Evolutionary conservation across 495 filamentous ascomycete genomes (phyloP), one percentile per base, ranked within the genome.

Genomic region (Chlorociboria aeruginascens): DNA sequence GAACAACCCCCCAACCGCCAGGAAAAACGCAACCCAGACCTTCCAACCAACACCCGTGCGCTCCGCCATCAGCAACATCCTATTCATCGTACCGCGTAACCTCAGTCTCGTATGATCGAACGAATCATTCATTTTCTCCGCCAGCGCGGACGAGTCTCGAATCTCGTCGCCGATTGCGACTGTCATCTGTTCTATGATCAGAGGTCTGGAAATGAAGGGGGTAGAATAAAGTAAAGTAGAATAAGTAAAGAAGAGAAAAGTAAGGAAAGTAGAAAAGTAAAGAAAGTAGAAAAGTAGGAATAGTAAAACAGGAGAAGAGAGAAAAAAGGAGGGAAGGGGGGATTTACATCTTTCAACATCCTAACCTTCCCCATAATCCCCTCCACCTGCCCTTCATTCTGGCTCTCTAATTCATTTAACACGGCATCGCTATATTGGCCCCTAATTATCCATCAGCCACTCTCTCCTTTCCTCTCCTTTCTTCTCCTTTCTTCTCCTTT

Each of bases 11-110:
- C 81, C 77, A 16, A 98, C 86, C 3, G 78, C 80, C 31, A 72
- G 66, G 58, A 98, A 93, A 65, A 98, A 97, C 14, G 65, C 72
- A 40, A 93, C 59, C 92, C 93, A 98, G 25, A 89, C 85, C 65
- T 77, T 85, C 92, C 92, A 98, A 51, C 88, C 84, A 28, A 98
- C 80, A 3, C 93, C 93, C 10, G 89, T 93, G 57, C 79, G 70
- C 67, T 95, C 81, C 4, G 92, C 93, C 92, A 98, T 97, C 49
- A 88, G 62, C 48, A 97, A 67, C 92, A 98, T 98, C 29, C 89
- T 72, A 58, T 86, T 95, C 92, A 98, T 97, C 35, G 93, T 97
- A 35, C 89, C 86, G 13, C 80, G 72, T 50, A 98, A 66, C 56
- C 84, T 72, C 28, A 86, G 62, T 41, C 88, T 71, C 39, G 93